Conservation (phyloP, 2,329 filamentous ascomycete genomes). For the Botrytis galanthina region DNA sequence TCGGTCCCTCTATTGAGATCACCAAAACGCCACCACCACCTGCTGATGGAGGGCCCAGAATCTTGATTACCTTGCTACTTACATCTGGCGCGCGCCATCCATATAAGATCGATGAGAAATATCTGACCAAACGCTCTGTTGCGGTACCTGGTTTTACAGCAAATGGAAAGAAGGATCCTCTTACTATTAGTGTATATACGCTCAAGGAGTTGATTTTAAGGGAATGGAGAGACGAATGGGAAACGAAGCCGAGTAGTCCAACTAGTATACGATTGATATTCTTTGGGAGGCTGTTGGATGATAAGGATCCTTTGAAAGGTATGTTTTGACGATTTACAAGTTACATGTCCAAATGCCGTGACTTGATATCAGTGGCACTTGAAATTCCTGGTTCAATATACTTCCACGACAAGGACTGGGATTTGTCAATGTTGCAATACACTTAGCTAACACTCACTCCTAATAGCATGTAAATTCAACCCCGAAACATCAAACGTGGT, state of each 20-base stretch:
- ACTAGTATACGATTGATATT: conserved; percentile 88
- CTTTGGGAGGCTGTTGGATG: conserved; percentile 86
- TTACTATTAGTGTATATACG: conserved; percentile 88
- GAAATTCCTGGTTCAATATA: neutral
- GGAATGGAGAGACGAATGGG: conserved; percentile 94
- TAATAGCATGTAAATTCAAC: conserved; percentile 74
- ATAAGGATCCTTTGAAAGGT: conserved; percentile 84
- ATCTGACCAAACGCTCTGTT: conserved; percentile 77
- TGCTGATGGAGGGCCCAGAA: conserved; percentile 45
- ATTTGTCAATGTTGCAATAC: neutral
- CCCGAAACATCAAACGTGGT: conserved; percentile 75
- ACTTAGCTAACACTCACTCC: neutral
- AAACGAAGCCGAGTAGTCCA: conserved; percentile 78
- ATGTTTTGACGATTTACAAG: conserved; percentile 40
- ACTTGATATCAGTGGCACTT: neutral
- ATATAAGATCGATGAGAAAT: conserved; percentile 85
- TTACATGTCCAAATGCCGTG: neutral
- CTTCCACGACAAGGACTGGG: neutral
- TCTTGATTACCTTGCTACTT: conserved; percentile 79
- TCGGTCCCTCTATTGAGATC: neutral
- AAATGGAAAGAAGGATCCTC: conserved; percentile 67
- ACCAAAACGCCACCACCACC: conserved; percentile 17
- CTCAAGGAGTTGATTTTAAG: conserved; percentile 90
- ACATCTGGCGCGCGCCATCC: conserved; percentile 81
- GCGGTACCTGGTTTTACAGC: conserved; percentile 65